A percentile compares a stretch with the other conserved stretches of the same genome.
phyloP scores from a whole-genome alignment of 2,329 filamentous ascomycete species.

The Calonectria montana region DNA sequence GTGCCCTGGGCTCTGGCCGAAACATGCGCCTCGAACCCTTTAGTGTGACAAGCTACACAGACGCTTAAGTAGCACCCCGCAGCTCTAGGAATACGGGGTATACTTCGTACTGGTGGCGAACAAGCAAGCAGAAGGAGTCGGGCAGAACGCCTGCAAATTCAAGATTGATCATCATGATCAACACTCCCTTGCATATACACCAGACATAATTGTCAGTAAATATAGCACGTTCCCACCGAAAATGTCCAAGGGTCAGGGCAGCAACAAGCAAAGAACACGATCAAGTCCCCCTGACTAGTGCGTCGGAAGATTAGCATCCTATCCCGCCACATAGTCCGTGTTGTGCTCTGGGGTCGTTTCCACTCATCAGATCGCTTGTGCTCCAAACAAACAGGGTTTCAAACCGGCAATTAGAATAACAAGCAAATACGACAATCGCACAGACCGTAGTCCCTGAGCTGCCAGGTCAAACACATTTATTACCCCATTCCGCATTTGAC shows the following conservation, averaged over 20 bases:
- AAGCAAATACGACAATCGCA: neutral
- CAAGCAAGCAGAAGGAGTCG: neutral
- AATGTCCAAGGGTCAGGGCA: neutral
- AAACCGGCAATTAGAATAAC: neutral
- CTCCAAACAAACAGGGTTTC: neutral
- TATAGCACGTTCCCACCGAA: neutral
- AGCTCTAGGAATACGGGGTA: neutral
- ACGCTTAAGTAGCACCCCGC: neutral
- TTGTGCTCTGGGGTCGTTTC: neutral
- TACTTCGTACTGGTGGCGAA: neutral
- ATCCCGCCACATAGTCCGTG: neutral
- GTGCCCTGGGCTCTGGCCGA: neutral
- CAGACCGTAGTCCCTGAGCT: neutral
- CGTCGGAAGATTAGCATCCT: neutral
- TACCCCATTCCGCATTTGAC: neutral
- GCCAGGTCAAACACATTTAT: neutral
- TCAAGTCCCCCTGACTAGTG: neutral
- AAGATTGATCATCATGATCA: neutral
- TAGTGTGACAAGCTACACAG: neutral
- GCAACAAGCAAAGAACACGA: neutral
- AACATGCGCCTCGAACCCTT: neutral
- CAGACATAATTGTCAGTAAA: neutral
- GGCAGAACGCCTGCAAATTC: neutral
- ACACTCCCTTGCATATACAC: neutral
- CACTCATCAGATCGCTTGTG: neutral